Conservation (phyloP, 2,329 filamentous ascomycete genomes). For the Cadophora sp. region DNA sequence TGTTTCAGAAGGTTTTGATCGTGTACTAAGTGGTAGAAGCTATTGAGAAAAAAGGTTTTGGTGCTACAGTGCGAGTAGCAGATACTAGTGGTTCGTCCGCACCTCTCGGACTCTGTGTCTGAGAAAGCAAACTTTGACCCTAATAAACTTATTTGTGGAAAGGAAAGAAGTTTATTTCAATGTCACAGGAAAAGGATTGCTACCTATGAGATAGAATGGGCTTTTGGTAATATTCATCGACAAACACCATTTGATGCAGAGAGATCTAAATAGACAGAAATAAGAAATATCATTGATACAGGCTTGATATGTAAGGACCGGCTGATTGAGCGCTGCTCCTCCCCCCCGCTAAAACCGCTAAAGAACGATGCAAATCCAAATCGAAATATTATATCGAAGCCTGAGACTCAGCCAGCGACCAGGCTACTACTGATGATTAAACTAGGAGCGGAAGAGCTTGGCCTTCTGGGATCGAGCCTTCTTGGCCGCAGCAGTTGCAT, state of each 20-base stretch:
- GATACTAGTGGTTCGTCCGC: too few relatives aligned
- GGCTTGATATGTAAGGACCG: conserved; percentile 15
- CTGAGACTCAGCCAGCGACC: conserved; percentile 4
- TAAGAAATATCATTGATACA: conserved; percentile 8
- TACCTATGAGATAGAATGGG: neutral
- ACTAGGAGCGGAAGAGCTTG: conserved; percentile 7
- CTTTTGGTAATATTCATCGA: conserved; percentile 1
- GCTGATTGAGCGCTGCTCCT: conserved; percentile 10
- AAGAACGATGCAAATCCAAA: conserved; percentile 14
- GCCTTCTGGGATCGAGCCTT: conserved; percentile 10
- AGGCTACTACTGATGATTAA: neutral
- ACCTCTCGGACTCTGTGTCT: too few relatives aligned
- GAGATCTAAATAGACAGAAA: neutral
- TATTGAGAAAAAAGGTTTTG: too few relatives aligned
- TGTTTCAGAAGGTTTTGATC: too few relatives aligned
- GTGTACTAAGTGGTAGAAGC: too few relatives aligned
- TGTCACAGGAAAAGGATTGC: neutral
- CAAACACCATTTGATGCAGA: neutral
- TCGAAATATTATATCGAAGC: conserved; percentile 8
- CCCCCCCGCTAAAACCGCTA: conserved; percentile 11
- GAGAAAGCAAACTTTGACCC: too few relatives aligned
- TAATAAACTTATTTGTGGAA: neutral
- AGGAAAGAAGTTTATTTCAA: neutral
- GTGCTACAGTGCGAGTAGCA: too few relatives aligned
- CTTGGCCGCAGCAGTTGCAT: conserved; percentile 31